phyloP scores from a whole-genome alignment of 768 basidiomycete genomes.

The Cantharellus cinnabarinus region DNA sequence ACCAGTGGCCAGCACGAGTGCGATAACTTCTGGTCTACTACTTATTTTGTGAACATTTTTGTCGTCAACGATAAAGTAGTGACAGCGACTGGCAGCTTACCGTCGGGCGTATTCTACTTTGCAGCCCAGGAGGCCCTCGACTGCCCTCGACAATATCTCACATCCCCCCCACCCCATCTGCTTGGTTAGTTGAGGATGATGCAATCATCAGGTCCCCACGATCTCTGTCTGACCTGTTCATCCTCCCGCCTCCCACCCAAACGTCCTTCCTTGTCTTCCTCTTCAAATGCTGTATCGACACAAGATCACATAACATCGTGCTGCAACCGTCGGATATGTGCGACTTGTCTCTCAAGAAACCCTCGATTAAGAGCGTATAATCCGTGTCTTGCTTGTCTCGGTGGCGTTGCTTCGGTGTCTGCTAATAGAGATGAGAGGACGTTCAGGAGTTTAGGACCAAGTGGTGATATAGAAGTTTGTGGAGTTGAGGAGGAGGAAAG shows the following conservation, averaged over 20 bases:
- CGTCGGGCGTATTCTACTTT: no score
- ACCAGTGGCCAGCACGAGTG: no score
- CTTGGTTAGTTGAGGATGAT: no score
- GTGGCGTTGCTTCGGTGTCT: slow-evolving; percentile 26
- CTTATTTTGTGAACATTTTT: no score
- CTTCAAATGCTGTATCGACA: slow-evolving; percentile 23
- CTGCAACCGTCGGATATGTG: slow-evolving; percentile 46
- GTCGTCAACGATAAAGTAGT: no score
- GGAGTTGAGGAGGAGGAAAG: slow-evolving; percentile 31
- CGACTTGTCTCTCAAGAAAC: slow-evolving; percentile 33
- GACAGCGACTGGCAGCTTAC: no score
- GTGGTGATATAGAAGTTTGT: slow-evolving; percentile 28
- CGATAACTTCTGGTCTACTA: no score
- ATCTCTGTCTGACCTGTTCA: neutral
- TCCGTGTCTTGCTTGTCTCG: slow-evolving; percentile 51
- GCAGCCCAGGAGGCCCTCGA: no score
- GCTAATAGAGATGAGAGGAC: slow-evolving; percentile 2
- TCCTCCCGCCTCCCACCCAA: neutral
- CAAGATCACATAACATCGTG: slow-evolving; percentile 17
- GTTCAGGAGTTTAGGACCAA: slow-evolving; percentile 10
- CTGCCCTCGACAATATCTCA: no score
- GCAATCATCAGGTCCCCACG: neutral
- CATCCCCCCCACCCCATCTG: no score
- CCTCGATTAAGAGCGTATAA: slow-evolving; percentile 46
- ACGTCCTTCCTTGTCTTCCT: neutral